Conservation (phyloP, 352 stramenopile genomes). For the Phytophthora nicotianae region DNA sequence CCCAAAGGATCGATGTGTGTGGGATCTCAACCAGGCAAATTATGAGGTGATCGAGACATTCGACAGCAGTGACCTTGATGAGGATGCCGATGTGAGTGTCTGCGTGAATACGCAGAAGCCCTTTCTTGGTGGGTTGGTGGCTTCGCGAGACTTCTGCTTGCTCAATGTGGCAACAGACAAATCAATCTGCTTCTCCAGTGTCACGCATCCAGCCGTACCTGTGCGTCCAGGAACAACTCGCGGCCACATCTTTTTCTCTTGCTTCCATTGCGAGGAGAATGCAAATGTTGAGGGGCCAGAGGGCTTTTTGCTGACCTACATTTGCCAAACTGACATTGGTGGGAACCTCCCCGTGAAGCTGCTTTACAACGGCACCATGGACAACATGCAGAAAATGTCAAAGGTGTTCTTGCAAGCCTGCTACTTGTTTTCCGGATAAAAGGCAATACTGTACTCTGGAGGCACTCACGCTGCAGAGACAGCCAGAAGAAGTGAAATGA, state of each 20-base stretch:
- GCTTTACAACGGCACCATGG: slow-evolving; percentile 60
- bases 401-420: slow-evolving; percentile 52
- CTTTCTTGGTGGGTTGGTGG: slow-evolving; percentile 59
- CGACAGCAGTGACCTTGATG: slow-evolving; percentile 18
- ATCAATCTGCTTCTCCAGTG: slow-evolving; percentile 45
- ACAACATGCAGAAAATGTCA: slow-evolving; percentile 69
- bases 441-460: background rate
- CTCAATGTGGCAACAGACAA: slow-evolving; percentile 35
- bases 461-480: background rate
- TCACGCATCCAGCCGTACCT: slow-evolving; percentile 51
- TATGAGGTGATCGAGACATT: slow-evolving; percentile 59
- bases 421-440: slow-evolving; percentile 40
- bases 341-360: slow-evolving; percentile 53
- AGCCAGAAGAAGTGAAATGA: background rate
- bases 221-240: slow-evolving; percentile 37
- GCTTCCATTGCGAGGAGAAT: slow-evolving; percentile 45
- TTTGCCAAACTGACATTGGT: slow-evolving; percentile 60
- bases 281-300: slow-evolving; percentile 28
- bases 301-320: slow-evolving; percentile 53
- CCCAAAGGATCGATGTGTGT: slow-evolving; percentile 44
- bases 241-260: slow-evolving; percentile 46
- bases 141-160: slow-evolving; percentile 62
- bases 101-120: slow-evolving; percentile 63
- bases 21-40: slow-evolving; percentile 56
- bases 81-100: slow-evolving; percentile 39